Base-by-base conservation (phyloP, 306 rosid genomes). In the Quercus bicolor region DNA sequence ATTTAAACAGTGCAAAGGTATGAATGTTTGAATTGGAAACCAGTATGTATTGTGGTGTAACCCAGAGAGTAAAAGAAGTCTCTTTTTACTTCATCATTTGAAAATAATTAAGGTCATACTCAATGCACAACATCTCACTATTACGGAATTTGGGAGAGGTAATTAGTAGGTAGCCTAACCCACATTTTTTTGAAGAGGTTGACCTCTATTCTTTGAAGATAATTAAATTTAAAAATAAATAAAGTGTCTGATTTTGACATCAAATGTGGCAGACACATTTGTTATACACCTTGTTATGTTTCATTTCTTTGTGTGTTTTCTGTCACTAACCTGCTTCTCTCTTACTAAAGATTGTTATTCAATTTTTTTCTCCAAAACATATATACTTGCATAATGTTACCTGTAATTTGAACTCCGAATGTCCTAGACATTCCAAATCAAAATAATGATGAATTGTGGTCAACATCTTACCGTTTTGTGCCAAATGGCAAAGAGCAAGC, bases 401-500 rank as follows among this genome's bases (percentile, higher is more conserved):
- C 45, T 40, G 12, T 40, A 40, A 8, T 40, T 40, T 40, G 5
- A 48, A 13, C 11, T 48, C 5, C 5, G 1, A 48, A 48, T 48
- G 53, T 31, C 69, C 18, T 48, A 5, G 5, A 15, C 16, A 68
- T 68, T 68, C 75, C 5, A n/a, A 5, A 13, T 21, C 0, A 45
- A 43, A 43, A 57, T 26, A 74, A 34, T n/a, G 43, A 31, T 53
- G 1, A 37, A 21, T 73, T 19, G 14, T 3, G 24, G 80, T 18
- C 56, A 23, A 65, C 14, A 74, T 60, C 72, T 82, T 87, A 90
- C 94, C 88, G n/a, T 88, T 90, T 86, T 88, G 94, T 21, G 94
- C 94, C 53, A 90, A 73, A 83, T 88, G 94, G 78, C 94, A 88
- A 56, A 88, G 78, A 55, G 94, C 87, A 16, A 90, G 94, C 78